These are phyloP conservation scores for Nemania sp. DNA, from an alignment of 2,329 filamentous ascomycete genomes.

Conservation along the genomic window DNA sequence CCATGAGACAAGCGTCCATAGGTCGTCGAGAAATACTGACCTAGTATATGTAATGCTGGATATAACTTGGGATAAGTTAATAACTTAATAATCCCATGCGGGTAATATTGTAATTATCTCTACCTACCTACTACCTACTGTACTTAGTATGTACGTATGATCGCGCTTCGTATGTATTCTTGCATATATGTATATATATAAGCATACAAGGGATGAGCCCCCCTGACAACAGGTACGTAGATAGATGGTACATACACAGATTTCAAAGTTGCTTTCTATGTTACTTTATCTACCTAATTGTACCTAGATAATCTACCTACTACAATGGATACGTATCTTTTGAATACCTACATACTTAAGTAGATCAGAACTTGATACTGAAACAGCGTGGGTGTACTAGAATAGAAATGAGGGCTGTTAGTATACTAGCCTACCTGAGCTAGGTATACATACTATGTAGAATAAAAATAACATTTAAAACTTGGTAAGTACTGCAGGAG, in stretches of 20 bases:
- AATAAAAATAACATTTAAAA: background rate
- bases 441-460: background rate
- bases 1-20: slow-evolving; percentile 16
- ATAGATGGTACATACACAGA: no score
- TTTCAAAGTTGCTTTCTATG: no score
- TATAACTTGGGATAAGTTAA: slow-evolving; percentile 20
- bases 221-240: background rate
- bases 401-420: background rate
- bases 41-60: background rate
- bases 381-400: no score
- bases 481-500: background rate
- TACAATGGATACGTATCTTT: no score
- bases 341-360: background rate
- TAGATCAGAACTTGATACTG: no score
- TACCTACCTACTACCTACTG: no score
- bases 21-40: slow-evolving; percentile 11
- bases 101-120: background rate
- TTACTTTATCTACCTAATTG: no score
- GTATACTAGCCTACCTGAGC: background rate
- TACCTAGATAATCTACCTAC: no score
- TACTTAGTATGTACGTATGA: background rate
- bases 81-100: slow-evolving; percentile 17
- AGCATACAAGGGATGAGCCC: background rate
- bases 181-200: background rate
- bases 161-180: background rate